Evolutionary conservation across 23 red algal species (phyloP), one percentile per base, ranked within the genome.

Genomic region (Gracilaria domingensis): DNA sequence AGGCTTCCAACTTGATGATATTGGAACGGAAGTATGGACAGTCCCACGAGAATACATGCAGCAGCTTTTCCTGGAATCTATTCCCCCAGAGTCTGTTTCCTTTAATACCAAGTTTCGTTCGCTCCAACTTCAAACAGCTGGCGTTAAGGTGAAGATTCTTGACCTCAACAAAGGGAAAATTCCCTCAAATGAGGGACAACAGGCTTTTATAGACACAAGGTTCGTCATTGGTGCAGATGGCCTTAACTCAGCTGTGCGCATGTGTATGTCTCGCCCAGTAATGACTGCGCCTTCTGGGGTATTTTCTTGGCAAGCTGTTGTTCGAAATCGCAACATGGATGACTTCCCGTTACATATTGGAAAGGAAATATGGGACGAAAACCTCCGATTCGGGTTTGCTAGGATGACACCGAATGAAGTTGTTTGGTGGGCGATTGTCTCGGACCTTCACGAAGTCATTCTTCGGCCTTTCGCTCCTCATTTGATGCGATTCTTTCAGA

Each of bases 221-320:
- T 84, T 83, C 38, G 89, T 92, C 14, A 75, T 92, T 60, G 89
- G 89, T 34, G 89, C 89, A 8, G 89, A 92, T 53, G 89, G 89
- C 21, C 21, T 61, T 17, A 83, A 79, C 42, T 92, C 89, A 48
- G 49, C 77, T 24, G 78, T 92, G 11, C 62, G 89, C 18, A 76
- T 60, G 58, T 92, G 60, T 47, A 84, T 92, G 80, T 83, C 89
- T 45, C 78, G 80, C 25, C 64, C 89, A 12, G 89, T 66, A 17
- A 83, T 84, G 78, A 84, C 89, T 25, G 49, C 54, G 18, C 61
- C 60, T 17, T 84, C 89, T 21, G 89, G 89, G 8, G 48, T 58
- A 6, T 64, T 69, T 35, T 59, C 80, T 39, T 92, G 78, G 78
- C 69, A 78, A 64, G 89, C 89, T 38, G 71, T 84, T 12, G 89